Conservation (phyloP, 2,329 filamentous ascomycete genomes). For the Aciculosporium take region DNA sequence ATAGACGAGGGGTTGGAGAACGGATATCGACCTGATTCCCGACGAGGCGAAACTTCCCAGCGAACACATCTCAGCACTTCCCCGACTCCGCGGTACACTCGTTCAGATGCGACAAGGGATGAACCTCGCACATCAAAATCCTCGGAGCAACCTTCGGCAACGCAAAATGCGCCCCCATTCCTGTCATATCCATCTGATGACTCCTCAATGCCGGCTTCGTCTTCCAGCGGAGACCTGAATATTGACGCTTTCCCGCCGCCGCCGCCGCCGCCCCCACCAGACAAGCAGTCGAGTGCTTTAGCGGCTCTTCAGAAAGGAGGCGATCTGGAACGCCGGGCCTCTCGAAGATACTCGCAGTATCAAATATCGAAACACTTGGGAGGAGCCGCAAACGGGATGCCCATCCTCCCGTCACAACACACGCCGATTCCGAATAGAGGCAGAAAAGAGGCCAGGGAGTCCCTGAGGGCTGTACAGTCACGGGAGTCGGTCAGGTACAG, state of each 20-base stretch:
- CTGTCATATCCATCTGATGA: slow-evolving; percentile 56
- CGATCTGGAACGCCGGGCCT: slow-evolving; percentile 82
- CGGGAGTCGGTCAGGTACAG: slow-evolving; percentile 37
- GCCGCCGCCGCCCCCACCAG: slow-evolving; percentile 48
- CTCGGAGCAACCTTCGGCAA: slow-evolving; percentile 51
- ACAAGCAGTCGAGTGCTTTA: slow-evolving; percentile 77
- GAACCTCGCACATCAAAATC: slow-evolving; percentile 34
- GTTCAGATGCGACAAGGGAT: slow-evolving; percentile 28
- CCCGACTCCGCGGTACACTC: slow-evolving; percentile 31
- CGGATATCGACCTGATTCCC: slow-evolving; percentile 30
- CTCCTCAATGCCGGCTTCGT: slow-evolving; percentile 30
- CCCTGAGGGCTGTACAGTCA: slow-evolving; percentile 53
- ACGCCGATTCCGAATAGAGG: slow-evolving; percentile 76
- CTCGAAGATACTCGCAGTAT: slow-evolving; percentile 85
- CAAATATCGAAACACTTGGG: slow-evolving; percentile 93
- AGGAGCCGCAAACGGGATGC: slow-evolving; percentile 64
- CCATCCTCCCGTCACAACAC: slow-evolving; percentile 72
- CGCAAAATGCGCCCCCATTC: slow-evolving; percentile 63
- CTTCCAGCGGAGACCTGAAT: slow-evolving; percentile 30
- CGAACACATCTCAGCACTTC: slow-evolving; percentile 23
- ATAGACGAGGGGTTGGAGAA: slow-evolving; percentile 45
- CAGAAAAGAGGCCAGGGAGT: slow-evolving; percentile 65
- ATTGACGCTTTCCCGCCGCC: slow-evolving; percentile 59
- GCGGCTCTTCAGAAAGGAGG: slow-evolving; percentile 83
- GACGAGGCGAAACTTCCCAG: slow-evolving; percentile 16